Evolutionary conservation across 805 yeast genomes (phyloP).

Genomic region (Saccharomyces mikatae): DNA sequence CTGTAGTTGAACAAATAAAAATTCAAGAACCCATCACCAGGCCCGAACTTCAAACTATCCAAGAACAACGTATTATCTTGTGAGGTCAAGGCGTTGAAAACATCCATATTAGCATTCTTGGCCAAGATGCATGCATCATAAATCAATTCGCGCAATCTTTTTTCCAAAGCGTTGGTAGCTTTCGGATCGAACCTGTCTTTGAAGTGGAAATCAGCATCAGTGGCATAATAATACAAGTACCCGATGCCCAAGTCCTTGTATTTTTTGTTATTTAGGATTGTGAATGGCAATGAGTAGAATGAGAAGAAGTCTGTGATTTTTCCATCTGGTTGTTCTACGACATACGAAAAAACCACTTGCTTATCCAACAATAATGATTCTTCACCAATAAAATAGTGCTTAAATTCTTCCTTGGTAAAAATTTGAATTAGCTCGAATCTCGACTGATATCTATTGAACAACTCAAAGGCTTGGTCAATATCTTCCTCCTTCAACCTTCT

Average conservation of each 20-base stretch:
- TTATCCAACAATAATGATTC: conserved; percentile 7
- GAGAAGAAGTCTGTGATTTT: conserved; percentile 82
- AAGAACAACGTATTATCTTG: conserved; percentile 85
- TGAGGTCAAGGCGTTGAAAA: conserved; percentile 84
- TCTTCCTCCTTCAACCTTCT: conserved; percentile 49
- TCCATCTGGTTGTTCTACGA: conserved; percentile 51
- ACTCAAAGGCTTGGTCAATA: conserved; percentile 50
- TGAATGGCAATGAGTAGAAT: conserved; percentile 80
- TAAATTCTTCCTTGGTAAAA: conserved; percentile 49
- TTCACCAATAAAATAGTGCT: conserved; percentile 73
- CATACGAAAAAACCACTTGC: conserved; percentile 66
- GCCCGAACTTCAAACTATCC: conserved; percentile 77
- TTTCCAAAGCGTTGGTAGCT: conserved; percentile 40
- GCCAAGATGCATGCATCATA: conserved; percentile 72
- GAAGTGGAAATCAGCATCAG: conserved; percentile 47
- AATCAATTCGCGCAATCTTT: conserved; percentile 54
- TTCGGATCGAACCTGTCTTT: conserved; percentile 33
- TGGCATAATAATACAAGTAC: conserved; percentile 82
- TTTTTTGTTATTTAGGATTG: conserved; percentile 58
- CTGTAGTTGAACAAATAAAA: conserved; percentile 88
- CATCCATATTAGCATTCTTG: conserved; percentile 64
- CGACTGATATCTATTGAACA: conserved; percentile 55
- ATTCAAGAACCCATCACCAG: conserved; percentile 87
- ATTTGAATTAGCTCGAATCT: conserved; percentile 67
- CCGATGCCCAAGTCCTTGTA: conserved; percentile 75